Base-by-base conservation (phyloP, 1,139 yeast species). In the Saccharomycopsis crataegensis region DNA sequence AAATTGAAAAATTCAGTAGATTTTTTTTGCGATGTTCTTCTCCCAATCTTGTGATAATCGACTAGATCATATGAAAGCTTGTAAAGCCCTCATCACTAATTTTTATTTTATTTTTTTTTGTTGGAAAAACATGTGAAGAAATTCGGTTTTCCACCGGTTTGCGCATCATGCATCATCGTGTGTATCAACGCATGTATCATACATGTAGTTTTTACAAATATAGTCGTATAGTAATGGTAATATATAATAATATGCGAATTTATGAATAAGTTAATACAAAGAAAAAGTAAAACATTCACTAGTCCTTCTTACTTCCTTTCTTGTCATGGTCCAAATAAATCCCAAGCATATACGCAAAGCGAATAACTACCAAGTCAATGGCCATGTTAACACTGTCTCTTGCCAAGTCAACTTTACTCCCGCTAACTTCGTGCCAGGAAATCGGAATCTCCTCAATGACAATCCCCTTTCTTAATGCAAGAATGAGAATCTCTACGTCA, bases 391-490 rank as follows among this genome's bases (percentile, higher is more conserved):
- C 80, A 54, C 95, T 84, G 68, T 93, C 99, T 61, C 86, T 78
- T 6, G 97, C 97, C 59, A 93, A 75, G 64, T 86, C 96, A 67
- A 93, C 86, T 69, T 93, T 93, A 47, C 96, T 87, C 0, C 99
- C 99, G 62, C 80, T 95, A 51, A 93, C 93, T 70, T 93, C 99
- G 67, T 90, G 96, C 99, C 99, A 93, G 59, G 86, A 86, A 45
- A 93, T 89, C 12, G 97, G 83, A 36, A 90, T 79, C 69, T 93
- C 99, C 50, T 70, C 70, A 53, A 91, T 76, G 7, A 78, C 75
- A 49, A 91, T 83, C 1, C 69, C 63, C 66, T 88, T 90, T 58
- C 87, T 74, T 60, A 80, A 79, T 1, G 93, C 97, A 58, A 94
- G 72, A 59, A 93, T 78, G 59, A 93, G 74, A 17, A 93, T 80